Conservation (phyloP, 2,329 filamentous ascomycete species). For the Aspergillus sp. region DNA sequence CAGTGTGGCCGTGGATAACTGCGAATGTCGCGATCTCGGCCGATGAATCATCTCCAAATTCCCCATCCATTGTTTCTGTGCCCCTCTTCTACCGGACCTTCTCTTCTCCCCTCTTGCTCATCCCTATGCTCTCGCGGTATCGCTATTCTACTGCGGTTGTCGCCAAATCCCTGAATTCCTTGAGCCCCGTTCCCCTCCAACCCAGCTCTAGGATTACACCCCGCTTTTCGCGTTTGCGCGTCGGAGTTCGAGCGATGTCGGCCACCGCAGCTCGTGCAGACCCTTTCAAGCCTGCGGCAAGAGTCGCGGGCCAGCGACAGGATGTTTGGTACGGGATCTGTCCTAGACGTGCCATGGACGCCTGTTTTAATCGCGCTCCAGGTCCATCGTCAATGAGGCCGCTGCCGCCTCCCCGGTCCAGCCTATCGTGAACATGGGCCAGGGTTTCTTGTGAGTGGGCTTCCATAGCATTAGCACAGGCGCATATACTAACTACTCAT, state of each 20-base stretch:
- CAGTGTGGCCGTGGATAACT: neutral
- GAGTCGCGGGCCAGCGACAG: constrained; percentile 55
- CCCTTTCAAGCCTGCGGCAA: constrained; percentile 51
- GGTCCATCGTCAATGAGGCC: constrained; percentile 71
- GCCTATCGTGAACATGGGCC: constrained; percentile 72
- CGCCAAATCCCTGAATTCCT: constrained; percentile 1
- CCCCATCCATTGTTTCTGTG: constrained; percentile 3
- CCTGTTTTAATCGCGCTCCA: constrained; percentile 33
- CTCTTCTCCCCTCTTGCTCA: neutral
- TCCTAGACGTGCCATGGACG: neutral
- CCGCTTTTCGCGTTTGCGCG: constrained; percentile 26
- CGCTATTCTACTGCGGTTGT: constrained; percentile 10
- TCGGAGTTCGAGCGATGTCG: constrained; percentile 42
- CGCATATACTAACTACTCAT: constrained; percentile 1
- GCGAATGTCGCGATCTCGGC: constrained; percentile 8
- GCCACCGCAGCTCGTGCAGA: constrained; percentile 43
- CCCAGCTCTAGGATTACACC: constrained; percentile 19
- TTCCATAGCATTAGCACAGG: neutral
- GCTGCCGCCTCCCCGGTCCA: constrained; percentile 66
- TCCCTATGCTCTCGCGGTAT: constrained; percentile 18
- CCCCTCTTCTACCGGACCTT: neutral
- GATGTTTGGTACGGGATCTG: constrained; percentile 52
- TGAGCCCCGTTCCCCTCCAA: constrained; percentile 5
- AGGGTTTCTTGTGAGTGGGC: constrained; percentile 59
- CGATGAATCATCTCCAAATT: constrained; percentile 12